Conservation (phyloP, 768 basidiomycete genomes). For the Boletales sp. region DNA sequence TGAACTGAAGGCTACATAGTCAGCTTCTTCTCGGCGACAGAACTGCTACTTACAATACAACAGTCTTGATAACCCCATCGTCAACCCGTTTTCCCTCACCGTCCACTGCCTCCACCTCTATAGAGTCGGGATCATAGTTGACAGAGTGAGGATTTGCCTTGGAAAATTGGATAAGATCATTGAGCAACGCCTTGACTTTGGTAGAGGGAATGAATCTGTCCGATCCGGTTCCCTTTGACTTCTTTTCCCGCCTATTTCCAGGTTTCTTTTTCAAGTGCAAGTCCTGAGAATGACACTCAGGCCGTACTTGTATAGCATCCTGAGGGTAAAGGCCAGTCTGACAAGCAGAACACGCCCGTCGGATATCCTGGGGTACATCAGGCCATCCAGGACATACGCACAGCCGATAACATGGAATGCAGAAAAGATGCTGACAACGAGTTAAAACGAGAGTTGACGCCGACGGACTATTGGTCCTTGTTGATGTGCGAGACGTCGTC, state of each 20-base stretch:
- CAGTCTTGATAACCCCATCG: constrained; percentile 77
- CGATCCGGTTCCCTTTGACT: constrained; percentile 47
- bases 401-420: constrained; percentile 77
- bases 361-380: constrained; percentile 53
- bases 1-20: constrained; percentile 48
- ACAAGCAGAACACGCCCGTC: constrained; percentile 74
- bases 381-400: constrained; percentile 84
- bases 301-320: constrained; percentile 82
- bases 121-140: constrained; percentile 76
- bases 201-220: constrained; percentile 76
- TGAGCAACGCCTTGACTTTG: constrained; percentile 80
- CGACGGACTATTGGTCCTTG: constrained; percentile 71
- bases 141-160: constrained; percentile 78
- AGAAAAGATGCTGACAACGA: constrained; percentile 92
- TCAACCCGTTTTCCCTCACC: constrained; percentile 66
- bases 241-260: constrained; percentile 58
- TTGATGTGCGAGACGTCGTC: constrained; percentile 58
- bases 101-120: constrained; percentile 78
- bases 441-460: constrained; percentile 71
- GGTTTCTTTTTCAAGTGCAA: constrained; percentile 55
- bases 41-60: constrained; percentile 78
- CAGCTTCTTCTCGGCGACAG: constrained; percentile 12
- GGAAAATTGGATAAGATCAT: constrained; percentile 79
- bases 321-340: constrained; percentile 57
- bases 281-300: constrained; percentile 47